These are phyloP conservation scores for Penicillium sp. DNA, from an alignment of 2,329 filamentous ascomycete species.

Conservation along the genomic window DNA sequence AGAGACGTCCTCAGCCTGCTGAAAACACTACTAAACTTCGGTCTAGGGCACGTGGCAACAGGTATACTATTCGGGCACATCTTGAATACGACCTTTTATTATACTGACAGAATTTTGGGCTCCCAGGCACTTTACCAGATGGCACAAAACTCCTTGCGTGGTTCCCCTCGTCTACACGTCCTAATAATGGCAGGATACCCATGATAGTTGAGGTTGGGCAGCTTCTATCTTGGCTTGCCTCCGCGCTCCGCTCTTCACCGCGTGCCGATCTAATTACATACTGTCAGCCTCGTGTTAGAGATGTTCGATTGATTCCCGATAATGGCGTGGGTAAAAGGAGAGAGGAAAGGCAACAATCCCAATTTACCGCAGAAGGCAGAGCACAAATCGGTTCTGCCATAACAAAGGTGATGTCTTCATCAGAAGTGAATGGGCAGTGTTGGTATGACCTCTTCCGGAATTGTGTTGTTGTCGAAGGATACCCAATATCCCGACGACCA, in stretches of 20 bases:
- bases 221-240: not conserved
- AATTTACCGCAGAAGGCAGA: not conserved
- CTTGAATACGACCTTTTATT: no score
- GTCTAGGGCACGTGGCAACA: no score
- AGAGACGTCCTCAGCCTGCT: not conserved
- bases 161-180: no score
- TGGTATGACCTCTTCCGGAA: constrained; percentile 37
- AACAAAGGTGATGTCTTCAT: not conserved
- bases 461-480: constrained; percentile 36
- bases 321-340: not conserved
- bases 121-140: no score
- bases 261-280: not conserved
- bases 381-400: not conserved
- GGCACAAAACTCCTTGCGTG: no score
- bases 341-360: no score
- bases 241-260: not conserved
- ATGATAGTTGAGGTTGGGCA: not conserved
- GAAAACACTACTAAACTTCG: no score
- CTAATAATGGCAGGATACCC: no score
- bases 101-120: no score
- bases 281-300: not conserved
- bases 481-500: constrained; percentile 27
- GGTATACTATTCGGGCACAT: no score
- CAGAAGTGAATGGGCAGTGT: constrained; percentile 27
- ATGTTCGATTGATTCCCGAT: not conserved